phyloP scores from a whole-genome alignment of 2,329 filamentous ascomycete species.

The Chaetomium sp. region DNA sequence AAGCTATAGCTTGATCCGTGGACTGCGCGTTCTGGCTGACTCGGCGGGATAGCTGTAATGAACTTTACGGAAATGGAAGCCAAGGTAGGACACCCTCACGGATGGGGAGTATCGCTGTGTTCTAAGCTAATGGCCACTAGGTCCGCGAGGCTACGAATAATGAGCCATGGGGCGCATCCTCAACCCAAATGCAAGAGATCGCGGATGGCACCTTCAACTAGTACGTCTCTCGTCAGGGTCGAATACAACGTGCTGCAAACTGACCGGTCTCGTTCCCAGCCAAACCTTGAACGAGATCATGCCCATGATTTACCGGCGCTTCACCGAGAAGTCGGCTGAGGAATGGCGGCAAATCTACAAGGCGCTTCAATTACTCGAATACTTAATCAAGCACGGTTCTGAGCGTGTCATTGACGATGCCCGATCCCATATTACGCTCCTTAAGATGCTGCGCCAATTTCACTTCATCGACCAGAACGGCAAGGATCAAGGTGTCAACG shows the following conservation, averaged over 20 bases:
- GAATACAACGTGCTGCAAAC: conserved; percentile 15
- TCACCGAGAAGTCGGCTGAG: conserved; percentile 96
- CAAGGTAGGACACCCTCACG: conserved; percentile 48
- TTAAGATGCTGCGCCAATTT: conserved; percentile 98
- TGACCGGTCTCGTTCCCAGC: conserved; percentile 53
- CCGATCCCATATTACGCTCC: conserved; percentile 86
- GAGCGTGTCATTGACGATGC: conserved; percentile 97
- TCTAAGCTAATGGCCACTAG: conserved; percentile 45
- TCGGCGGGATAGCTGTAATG: conserved; percentile 74
- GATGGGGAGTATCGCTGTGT: conserved; percentile 12
- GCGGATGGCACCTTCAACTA: conserved; percentile 98
- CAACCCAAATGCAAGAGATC: conserved; percentile 93
- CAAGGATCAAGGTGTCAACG: conserved; percentile 97
- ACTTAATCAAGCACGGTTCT: conserved; percentile 96
- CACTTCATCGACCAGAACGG: conserved; percentile 95
- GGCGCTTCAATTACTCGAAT: conserved; percentile 89
- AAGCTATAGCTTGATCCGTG: background rate
- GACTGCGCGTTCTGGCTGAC: conserved; percentile 21
- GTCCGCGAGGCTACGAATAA: conserved; percentile 99
- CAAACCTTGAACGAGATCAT: conserved; percentile 98
- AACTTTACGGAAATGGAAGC: conserved; percentile 95
- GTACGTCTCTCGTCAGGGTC: conserved; percentile 55
- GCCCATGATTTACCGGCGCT: conserved; percentile 99
- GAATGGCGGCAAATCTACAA: conserved; percentile 99
- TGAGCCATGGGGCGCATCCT: conserved; percentile 90